A percentile compares a stretch with the other conserved stretches of the same genome.
Evolutionary conservation across 1,284 basidiomycete species (phyloP).

Genomic region (Cutaneotrichosporon sp.): DNA sequence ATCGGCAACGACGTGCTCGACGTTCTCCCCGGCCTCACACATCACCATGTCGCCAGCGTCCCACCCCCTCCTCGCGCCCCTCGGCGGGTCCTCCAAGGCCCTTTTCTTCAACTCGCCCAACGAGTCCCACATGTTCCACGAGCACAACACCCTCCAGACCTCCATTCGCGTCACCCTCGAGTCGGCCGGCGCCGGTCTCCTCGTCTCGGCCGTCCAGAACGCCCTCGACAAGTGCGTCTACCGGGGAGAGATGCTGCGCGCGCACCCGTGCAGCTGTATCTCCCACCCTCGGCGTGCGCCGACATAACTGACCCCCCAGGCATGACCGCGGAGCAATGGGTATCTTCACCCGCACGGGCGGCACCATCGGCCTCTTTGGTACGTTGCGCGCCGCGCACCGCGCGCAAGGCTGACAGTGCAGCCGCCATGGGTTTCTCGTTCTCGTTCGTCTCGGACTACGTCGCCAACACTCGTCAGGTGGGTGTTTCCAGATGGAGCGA

Average conservation of each 20-base stretch:
- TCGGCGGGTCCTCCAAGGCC: conserved; percentile 26
- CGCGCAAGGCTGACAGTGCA: conserved; percentile 43
- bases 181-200: conserved; percentile 69
- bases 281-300: background rate
- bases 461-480: conserved; percentile 74
- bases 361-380: conserved; percentile 82
- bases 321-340: conserved; percentile 87
- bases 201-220: conserved; percentile 82
- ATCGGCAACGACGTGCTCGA: conserved; percentile 13
- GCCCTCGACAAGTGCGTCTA: conserved; percentile 63
- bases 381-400: conserved; percentile 39
- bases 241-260: background rate
- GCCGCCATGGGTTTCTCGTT: conserved; percentile 91
- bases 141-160: conserved; percentile 39
- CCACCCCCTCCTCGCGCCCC: conserved; percentile 43
- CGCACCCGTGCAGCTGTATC: background rate
- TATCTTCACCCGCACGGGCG: conserved; percentile 74
- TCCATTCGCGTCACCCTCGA: conserved; percentile 68
- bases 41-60: conserved; percentile 29
- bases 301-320: conserved; percentile 37
- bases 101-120: conserved; percentile 44
- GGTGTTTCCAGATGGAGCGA: conserved; percentile 6
- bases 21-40: conserved; percentile 10
- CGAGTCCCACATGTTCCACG: conserved; percentile 44
- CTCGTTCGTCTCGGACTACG: conserved; percentile 74